Conservation (phyloP, 1,139 yeast genomes). For the Williopsis jadinii region DNA sequence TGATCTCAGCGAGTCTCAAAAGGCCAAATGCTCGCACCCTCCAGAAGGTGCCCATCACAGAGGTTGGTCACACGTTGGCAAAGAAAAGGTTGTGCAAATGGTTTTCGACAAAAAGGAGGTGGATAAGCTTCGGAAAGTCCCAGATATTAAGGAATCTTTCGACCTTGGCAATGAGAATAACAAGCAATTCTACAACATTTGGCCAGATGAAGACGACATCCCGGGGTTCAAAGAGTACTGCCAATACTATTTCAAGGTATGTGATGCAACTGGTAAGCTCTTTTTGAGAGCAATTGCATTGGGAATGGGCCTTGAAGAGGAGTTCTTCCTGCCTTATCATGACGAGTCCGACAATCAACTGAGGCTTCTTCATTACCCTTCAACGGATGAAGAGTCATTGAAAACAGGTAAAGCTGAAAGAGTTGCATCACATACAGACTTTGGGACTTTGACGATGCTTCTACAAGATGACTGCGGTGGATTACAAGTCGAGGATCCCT, state of each 20-base stretch:
- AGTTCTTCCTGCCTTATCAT: slow-evolving; percentile 11
- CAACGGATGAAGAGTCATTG: slow-evolving; percentile 7
- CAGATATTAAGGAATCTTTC: slow-evolving; percentile 24
- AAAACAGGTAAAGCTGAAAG: slow-evolving; percentile 15
- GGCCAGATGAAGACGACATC: slow-evolving; percentile 24
- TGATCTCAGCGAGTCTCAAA: slow-evolving; percentile 11
- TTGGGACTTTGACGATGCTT: slow-evolving; percentile 18
- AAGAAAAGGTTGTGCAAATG: slow-evolving; percentile 27
- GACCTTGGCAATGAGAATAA: slow-evolving; percentile 21
- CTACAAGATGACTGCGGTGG: slow-evolving; percentile 19
- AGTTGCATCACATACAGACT: slow-evolving; percentile 20
- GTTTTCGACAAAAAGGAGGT: slow-evolving; percentile 22
- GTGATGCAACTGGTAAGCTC: slow-evolving; percentile 9
- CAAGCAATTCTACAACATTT: slow-evolving; percentile 17
- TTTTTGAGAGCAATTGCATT: slow-evolving; percentile 15
- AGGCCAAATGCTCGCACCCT: slow-evolving; percentile 24
- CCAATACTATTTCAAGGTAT: slow-evolving; percentile 15
- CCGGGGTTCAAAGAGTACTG: slow-evolving; percentile 24
- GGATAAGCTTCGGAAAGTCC: slow-evolving; percentile 15
- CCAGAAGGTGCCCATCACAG: slow-evolving; percentile 16
- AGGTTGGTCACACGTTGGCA: slow-evolving; percentile 22
- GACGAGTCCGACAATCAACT: slow-evolving; percentile 13
- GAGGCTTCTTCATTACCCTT: slow-evolving; percentile 17
- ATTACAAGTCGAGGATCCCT: slow-evolving; percentile 16
- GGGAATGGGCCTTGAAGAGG: slow-evolving; percentile 14